Evolutionary conservation across 208 protist genomes (phyloP).

Genomic region (Leishmania tropica): DNA sequence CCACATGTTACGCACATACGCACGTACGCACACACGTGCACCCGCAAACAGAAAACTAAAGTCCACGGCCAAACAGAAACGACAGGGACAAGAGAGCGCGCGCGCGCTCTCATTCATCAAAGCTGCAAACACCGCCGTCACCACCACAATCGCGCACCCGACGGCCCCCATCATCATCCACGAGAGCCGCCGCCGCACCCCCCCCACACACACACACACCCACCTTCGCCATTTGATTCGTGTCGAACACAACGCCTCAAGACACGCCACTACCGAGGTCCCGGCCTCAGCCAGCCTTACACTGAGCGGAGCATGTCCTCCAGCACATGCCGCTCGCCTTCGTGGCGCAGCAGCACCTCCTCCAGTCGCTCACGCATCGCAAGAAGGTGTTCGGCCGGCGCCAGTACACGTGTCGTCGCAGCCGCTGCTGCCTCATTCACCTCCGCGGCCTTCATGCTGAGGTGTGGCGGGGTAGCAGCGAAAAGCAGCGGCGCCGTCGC

Average conservation of each 20-base stretch:
- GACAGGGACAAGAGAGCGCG: background rate
- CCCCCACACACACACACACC: too few relatives aligned
- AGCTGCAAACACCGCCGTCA: background rate
- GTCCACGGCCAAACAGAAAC: background rate
- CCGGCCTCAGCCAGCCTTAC: slow-evolving; percentile 3
- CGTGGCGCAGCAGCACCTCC: slow-evolving; percentile 36
- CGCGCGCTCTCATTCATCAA: background rate
- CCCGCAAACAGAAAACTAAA: background rate
- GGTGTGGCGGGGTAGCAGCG: background rate
- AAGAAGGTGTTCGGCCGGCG: slow-evolving; percentile 25
- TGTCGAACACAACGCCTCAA: background rate
- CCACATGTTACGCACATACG: background rate
- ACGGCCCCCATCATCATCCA: background rate
- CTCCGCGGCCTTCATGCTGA: background rate
- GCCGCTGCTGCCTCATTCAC: background rate
- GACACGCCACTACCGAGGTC: background rate
- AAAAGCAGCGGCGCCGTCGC: background rate
- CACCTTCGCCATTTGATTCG: background rate
- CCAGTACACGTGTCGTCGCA: background rate
- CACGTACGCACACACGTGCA: background rate
- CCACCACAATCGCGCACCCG: background rate
- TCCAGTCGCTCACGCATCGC: slow-evolving; percentile 30
- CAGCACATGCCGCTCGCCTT: slow-evolving; percentile 35
- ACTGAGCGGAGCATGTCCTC: slow-evolving; percentile 35
- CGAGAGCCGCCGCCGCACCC: background rate